Evolutionary conservation across 164 flowering plant species (phyloP).

Genomic region (Piper betle): DNA sequence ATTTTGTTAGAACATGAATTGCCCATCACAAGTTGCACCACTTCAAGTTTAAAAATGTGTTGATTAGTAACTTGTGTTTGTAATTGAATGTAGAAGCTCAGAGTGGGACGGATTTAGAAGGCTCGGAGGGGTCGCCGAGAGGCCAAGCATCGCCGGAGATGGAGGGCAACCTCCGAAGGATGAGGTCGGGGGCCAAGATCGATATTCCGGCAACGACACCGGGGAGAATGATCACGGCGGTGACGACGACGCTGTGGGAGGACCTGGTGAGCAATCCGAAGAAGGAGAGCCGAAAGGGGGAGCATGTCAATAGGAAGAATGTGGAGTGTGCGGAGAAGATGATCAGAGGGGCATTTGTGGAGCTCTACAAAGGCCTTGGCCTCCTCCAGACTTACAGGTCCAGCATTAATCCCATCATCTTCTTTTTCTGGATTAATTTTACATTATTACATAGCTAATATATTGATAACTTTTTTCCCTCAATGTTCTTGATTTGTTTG

Average conservation of each 20-base stretch:
- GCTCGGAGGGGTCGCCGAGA: slow-evolving; percentile 14
- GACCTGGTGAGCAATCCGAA: slow-evolving; percentile 67
- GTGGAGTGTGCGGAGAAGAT: slow-evolving; percentile 83
- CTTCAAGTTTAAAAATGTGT: too few species aligned
- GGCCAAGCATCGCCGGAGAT: slow-evolving; percentile 48
- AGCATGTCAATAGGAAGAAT: slow-evolving; percentile 51
- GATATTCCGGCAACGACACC: slow-evolving; percentile 68
- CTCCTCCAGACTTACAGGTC: slow-evolving; percentile 80
- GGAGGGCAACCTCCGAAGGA: slow-evolving; percentile 40
- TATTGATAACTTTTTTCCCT: too few species aligned
- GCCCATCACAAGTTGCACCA: too few species aligned
- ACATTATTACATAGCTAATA: too few species aligned
- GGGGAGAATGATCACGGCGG: slow-evolving; percentile 41
- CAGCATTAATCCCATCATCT: neutral
- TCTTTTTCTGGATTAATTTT: too few species aligned
- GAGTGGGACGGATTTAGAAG: slow-evolving; percentile 21
- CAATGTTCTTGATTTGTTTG: too few species aligned
- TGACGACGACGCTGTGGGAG: slow-evolving; percentile 73
- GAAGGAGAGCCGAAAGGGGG: slow-evolving; percentile 35
- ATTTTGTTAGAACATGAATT: neutral
- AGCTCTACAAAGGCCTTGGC: slow-evolving; percentile 81
- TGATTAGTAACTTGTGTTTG: neutral
- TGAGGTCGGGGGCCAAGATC: slow-evolving; percentile 43
- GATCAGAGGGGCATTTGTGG: too few species aligned
- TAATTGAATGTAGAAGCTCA: slow-evolving; percentile 21